Conservation (phyloP, 495 filamentous ascomycete species). For the Lophiostoma macrostomum region DNA sequence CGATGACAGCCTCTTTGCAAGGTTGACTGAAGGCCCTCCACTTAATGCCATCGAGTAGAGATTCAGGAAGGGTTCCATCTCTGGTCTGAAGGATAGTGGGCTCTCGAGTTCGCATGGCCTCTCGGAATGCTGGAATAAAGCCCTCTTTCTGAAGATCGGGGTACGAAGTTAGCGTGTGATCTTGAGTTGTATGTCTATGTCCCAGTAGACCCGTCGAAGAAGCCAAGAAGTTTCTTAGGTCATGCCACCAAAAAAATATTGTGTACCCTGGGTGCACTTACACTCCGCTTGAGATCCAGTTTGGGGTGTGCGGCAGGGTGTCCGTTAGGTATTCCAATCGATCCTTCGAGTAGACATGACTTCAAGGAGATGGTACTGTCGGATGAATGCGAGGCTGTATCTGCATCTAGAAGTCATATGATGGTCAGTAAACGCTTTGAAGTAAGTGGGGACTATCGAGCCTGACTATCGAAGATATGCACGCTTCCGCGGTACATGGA, state of each 20-base stretch:
- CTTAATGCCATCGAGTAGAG: constrained; percentile 40
- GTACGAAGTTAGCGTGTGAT: no score
- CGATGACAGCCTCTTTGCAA: constrained; percentile 38
- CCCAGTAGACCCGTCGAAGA: no score
- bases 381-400: constrained; percentile 18
- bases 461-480: no score
- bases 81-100: constrained; percentile 20
- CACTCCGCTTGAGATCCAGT: constrained; percentile 29
- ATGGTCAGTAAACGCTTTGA: no score
- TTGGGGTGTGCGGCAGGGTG: constrained; percentile 23
- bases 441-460: no score
- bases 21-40: constrained; percentile 42
- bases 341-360: constrained; percentile 28
- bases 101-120: constrained; percentile 23
- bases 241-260: no score
- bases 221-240: no score
- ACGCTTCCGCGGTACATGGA: no score
- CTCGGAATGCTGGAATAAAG: constrained; percentile 27
- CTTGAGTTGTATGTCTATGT: no score
- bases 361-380: constrained; percentile 23
- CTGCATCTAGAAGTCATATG: no score
- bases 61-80: constrained; percentile 21
- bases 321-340: constrained; percentile 22
- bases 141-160: no score
- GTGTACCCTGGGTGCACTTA: no score